Percentiles rank a stretch among this genome's conserved stretches.
These are phyloP conservation scores for Tulasnella sp. DNA, from an alignment of 768 basidiomycete genomes.

Conservation along the genomic window DNA sequence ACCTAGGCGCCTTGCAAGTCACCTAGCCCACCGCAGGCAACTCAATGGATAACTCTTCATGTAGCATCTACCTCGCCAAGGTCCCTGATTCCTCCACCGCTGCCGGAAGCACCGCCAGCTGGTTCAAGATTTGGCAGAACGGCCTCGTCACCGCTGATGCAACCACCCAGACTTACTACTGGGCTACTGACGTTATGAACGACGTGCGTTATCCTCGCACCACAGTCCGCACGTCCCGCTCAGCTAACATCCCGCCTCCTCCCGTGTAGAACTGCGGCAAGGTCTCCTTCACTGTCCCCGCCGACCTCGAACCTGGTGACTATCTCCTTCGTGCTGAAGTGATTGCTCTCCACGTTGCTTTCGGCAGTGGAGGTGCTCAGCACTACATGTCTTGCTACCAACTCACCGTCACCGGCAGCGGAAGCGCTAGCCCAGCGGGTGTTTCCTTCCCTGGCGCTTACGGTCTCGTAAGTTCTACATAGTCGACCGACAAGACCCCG, in stretches of 20 bases:
- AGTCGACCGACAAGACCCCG: background rate
- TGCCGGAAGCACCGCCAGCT: conserved; percentile 41
- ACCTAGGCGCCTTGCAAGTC: background rate
- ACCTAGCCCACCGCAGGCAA: conserved; percentile 15
- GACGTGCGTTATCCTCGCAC: background rate
- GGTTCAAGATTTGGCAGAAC: conserved; percentile 52
- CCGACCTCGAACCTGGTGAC: conserved; percentile 43
- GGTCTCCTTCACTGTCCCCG: conserved; percentile 47
- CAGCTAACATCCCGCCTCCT: background rate
- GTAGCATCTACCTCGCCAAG: conserved; percentile 35
- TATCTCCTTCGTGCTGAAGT: conserved; percentile 51
- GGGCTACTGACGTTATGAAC: conserved; percentile 28
- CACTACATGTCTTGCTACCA: conserved; percentile 41
- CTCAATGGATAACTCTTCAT: background rate
- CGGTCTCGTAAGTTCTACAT: conserved; percentile 28
- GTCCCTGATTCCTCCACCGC: conserved; percentile 47
- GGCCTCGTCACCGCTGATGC: conserved; percentile 49
- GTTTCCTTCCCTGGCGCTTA: conserved; percentile 51
- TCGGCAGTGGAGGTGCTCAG: conserved; percentile 43
- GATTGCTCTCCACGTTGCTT: conserved; percentile 50
- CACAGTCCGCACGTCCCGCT: background rate
- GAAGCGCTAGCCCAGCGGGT: conserved; percentile 40
- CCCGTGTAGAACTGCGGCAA: conserved; percentile 28
- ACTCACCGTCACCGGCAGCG: conserved; percentile 46
- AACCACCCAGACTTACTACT: background rate